phyloP scores from a whole-genome alignment of 2,329 filamentous ascomycete genomes.

The Phoma sp. region DNA sequence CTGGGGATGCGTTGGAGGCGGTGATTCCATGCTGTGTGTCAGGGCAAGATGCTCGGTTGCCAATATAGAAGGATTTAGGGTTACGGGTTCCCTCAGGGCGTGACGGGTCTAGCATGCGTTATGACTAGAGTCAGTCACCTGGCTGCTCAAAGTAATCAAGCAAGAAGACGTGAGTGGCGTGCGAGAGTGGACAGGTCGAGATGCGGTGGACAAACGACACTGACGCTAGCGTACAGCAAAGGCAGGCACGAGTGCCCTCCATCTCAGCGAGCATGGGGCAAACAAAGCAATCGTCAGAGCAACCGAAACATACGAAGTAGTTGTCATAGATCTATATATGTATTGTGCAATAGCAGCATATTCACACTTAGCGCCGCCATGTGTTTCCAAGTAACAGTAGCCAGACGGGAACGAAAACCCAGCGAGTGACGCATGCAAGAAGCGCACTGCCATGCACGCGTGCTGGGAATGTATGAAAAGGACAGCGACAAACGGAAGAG shows the following conservation, averaged over 20 bases:
- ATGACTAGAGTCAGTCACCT: no score
- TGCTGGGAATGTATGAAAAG: constrained; percentile 18
- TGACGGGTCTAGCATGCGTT: no score
- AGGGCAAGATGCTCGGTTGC: no score
- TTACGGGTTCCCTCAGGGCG: no score
- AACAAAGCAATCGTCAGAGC: no score
- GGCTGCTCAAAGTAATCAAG: no score
- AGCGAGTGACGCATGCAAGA: constrained; percentile 25
- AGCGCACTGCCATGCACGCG: constrained; percentile 37
- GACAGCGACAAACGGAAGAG: constrained; percentile 7
- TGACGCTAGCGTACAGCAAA: neutral
- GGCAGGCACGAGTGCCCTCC: neutral
- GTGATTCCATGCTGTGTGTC: no score
- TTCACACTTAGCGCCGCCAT: constrained; percentile 13
- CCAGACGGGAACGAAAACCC: neutral
- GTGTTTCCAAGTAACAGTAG: constrained; percentile 8
- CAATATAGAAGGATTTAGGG: no score
- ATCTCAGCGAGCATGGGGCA: no score
- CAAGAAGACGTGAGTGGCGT: no score
- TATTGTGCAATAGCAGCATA: constrained; percentile 14
- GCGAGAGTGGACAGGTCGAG: neutral
- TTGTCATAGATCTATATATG: constrained; percentile 14
- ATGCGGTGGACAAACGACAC: neutral
- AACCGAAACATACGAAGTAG: neutral
- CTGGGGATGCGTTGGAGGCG: neutral